These are phyloP conservation scores for Schoenoplectus tabernaemontani DNA, from an alignment of 202 grass and related monocot species.

Conservation along the genomic window DNA sequence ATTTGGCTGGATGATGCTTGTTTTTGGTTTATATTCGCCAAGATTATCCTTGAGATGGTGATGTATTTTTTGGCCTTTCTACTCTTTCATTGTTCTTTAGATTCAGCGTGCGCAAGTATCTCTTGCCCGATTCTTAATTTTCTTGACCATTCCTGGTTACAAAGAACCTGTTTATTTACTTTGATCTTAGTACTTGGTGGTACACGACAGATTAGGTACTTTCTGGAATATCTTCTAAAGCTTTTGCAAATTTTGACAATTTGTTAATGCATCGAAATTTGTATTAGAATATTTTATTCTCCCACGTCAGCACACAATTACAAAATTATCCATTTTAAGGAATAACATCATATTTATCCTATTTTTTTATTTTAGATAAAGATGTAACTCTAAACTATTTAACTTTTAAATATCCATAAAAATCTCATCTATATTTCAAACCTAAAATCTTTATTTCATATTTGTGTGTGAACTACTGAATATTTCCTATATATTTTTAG, in stretches of 20 bases:
- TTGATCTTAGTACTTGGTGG: background rate
- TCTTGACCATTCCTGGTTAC: background rate
- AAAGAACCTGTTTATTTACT: background rate
- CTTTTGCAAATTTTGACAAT: background rate
- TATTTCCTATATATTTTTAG: too few relatives aligned
- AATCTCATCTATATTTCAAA: too few relatives aligned
- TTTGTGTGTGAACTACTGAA: too few relatives aligned
- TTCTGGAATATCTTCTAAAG: background rate
- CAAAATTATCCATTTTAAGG: too few relatives aligned
- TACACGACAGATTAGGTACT: background rate
- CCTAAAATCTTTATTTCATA: too few relatives aligned
- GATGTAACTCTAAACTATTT: too few relatives aligned
- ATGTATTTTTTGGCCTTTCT: background rate
- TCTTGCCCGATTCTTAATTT: background rate
- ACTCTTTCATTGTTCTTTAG: background rate
- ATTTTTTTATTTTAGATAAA: too few relatives aligned
- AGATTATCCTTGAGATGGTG: background rate
- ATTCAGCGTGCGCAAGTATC: background rate
- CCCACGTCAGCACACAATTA: background rate
- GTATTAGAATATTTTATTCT: background rate
- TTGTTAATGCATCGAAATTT: background rate
- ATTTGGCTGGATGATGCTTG: background rate
- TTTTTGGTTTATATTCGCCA: background rate
- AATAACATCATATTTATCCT: too few relatives aligned
- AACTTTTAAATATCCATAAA: too few relatives aligned